Percentiles rank a stretch among this genome's conserved stretches.
Conservation (phyloP, 2,329 filamentous ascomycete species). For the Colletotrichum musicola region DNA sequence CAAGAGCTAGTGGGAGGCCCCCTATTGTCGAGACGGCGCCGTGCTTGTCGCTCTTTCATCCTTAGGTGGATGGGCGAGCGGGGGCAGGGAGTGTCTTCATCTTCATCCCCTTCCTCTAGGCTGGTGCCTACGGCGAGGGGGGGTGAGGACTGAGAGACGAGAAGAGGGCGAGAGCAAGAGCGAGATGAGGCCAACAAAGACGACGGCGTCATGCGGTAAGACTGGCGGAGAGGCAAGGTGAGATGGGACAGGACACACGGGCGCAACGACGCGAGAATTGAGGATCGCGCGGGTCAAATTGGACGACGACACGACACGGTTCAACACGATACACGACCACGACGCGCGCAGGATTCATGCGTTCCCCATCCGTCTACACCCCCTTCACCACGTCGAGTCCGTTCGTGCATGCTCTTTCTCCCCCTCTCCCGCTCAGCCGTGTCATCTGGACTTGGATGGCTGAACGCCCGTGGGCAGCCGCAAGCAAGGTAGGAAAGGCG, state of each 20-base stretch:
- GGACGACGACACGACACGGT: background rate
- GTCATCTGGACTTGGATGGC: constrained; percentile 3
- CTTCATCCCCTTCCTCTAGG: background rate
- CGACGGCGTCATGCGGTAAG: constrained; percentile 36
- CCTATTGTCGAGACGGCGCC: constrained; percentile 20
- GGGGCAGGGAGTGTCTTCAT: background rate
- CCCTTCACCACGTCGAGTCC: background rate
- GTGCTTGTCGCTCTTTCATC: background rate
- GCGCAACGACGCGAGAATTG: background rate
- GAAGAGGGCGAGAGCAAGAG: background rate
- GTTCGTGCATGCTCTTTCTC: background rate
- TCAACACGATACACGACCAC: constrained; percentile 4
- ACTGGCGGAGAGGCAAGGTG: constrained; percentile 18
- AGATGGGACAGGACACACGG: background rate
- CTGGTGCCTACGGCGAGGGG: background rate
- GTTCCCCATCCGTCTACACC: background rate
- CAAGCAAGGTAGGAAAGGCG: background rate
- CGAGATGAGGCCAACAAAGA: constrained; percentile 8
- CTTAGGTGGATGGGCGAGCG: background rate
- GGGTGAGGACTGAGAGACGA: background rate
- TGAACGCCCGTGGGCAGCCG: background rate
- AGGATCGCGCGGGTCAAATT: background rate
- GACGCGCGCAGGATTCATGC: constrained; percentile 11
- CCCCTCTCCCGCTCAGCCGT: background rate
- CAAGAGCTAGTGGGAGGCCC: constrained; percentile 9